Evolutionary conservation across 192 early-diverging fungal genomes (phyloP).

Genomic region (Haplosporangium gracile): DNA sequence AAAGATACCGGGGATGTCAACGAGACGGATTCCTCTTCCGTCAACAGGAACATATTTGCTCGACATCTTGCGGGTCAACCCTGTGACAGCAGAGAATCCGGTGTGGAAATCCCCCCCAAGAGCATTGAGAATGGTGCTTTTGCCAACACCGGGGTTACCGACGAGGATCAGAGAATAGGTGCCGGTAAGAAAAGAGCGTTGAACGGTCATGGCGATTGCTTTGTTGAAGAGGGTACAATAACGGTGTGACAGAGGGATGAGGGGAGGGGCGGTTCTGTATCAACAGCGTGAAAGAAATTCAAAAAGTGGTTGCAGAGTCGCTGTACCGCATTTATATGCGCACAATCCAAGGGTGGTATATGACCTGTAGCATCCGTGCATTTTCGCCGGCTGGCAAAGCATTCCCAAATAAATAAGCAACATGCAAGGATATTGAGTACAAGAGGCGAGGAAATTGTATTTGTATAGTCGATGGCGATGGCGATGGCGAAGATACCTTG

Average conservation of each 20-base stretch:
- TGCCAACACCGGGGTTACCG: neutral
- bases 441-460: too few species aligned
- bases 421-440: too few species aligned
- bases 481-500: too few species aligned
- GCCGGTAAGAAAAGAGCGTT: neutral
- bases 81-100: neutral
- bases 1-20: neutral
- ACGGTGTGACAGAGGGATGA: too few species aligned
- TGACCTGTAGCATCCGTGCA: too few species aligned
- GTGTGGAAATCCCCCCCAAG: neutral
- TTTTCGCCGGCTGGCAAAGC: too few species aligned
- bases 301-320: neutral
- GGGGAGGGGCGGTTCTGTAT: too few species aligned
- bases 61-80: neutral
- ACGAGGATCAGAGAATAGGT: neutral
- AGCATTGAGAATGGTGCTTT: neutral
- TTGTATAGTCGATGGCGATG: too few species aligned
- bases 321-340: too few species aligned
- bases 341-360: too few species aligned
- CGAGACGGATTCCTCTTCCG: neutral
- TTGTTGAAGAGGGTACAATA: too few species aligned
- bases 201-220: neutral
- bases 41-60: neutral
- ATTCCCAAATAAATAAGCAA: too few species aligned
- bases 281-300: neutral